Evolutionary conservation across 176 grass and related monocot species (phyloP), one percentile per base, ranked within the genome.

Genomic region (Oryza officinalis): DNA sequence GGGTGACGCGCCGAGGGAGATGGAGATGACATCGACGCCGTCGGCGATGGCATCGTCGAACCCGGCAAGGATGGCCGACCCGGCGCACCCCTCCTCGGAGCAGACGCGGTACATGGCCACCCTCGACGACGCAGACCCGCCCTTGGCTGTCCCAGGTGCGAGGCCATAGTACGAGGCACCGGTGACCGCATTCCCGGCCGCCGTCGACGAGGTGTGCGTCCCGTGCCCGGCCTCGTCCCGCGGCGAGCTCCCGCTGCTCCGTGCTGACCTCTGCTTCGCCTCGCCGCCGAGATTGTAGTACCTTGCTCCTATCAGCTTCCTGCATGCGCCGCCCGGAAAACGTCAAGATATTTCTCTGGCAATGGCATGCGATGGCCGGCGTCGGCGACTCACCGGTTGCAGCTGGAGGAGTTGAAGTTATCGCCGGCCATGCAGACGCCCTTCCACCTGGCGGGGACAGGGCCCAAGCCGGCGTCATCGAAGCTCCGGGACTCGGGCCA

Each of bases 401-500:
- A 98, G 76, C 77, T 91, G 71, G 95, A 93, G 5, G 84, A 63
- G 79, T 81, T 95, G 59, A 98, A 94, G 78, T 93, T 38, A 0
- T 78, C 84, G 1, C 89, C 95, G 23, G 79, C 6, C 92, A 98
- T 98, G 87, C 95, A 98, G 13, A 33, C 40, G 0, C 95, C 95
- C 71, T 98, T 98, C 95, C 95, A 98, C 28, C 45, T 69, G 31
- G 11, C 57, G 1, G 92, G 95, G 23, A 91, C 20, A 0, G 33
- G 49, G 9, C 87, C 80, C 43, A 94, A 88, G 33, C 88, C 89
- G 26, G 88, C 38, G 76, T 98, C 95, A 17, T 33, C 63, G 80
- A 98, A 98, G 88, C 95, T 98, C 13, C 78, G 74, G 0, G 92
- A 98, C 82, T 98, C 95, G n/a, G 95, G 95, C 95, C 95, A 98